These are phyloP conservation scores for Scheffersomyces parashehatae DNA, from an alignment of 1,139 yeast species.

Conservation along the genomic window DNA sequence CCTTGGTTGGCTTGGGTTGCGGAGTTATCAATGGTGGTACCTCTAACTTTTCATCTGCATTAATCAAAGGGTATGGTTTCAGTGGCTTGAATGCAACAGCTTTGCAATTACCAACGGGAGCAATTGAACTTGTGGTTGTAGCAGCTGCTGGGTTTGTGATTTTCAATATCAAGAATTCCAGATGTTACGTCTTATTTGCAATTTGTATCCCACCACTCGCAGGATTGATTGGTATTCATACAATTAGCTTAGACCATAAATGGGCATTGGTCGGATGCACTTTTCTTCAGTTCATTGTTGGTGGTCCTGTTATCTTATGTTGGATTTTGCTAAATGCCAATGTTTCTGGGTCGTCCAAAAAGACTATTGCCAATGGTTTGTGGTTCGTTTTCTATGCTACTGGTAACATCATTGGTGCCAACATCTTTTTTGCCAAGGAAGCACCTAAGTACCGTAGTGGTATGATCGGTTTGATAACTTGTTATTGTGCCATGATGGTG, in stretches of 20 bases:
- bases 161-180: slow-evolving; percentile 17
- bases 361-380: slow-evolving; percentile 23
- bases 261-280: slow-evolving; percentile 33
- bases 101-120: slow-evolving; percentile 33
- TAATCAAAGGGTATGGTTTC: slow-evolving; percentile 29
- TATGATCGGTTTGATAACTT: slow-evolving; percentile 26
- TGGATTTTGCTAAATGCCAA: slow-evolving; percentile 28
- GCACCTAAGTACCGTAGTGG: slow-evolving; percentile 32
- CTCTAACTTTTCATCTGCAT: slow-evolving; percentile 27
- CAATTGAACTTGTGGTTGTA: slow-evolving; percentile 27
- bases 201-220: slow-evolving; percentile 23
- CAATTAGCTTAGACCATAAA: slow-evolving; percentile 18
- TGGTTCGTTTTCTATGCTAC: slow-evolving; percentile 31
- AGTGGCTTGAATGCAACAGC: slow-evolving; percentile 25
- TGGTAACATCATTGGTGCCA: slow-evolving; percentile 32
- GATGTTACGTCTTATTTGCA: slow-evolving; percentile 18
- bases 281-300: slow-evolving; percentile 35
- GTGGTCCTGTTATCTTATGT: slow-evolving; percentile 31
- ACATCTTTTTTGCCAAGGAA: slow-evolving; percentile 27
- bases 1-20: slow-evolving; percentile 22
- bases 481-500: slow-evolving; percentile 27
- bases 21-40: slow-evolving; percentile 32
- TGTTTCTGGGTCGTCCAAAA: slow-evolving; percentile 27
- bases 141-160: slow-evolving; percentile 24
- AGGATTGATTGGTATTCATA: slow-evolving; percentile 25